A percentile compares a stretch with the other conserved stretches of the same genome.
These are phyloP conservation scores for Asterochloris sp. DNA, from an alignment of 139 green algal species.

Conservation along the genomic window DNA sequence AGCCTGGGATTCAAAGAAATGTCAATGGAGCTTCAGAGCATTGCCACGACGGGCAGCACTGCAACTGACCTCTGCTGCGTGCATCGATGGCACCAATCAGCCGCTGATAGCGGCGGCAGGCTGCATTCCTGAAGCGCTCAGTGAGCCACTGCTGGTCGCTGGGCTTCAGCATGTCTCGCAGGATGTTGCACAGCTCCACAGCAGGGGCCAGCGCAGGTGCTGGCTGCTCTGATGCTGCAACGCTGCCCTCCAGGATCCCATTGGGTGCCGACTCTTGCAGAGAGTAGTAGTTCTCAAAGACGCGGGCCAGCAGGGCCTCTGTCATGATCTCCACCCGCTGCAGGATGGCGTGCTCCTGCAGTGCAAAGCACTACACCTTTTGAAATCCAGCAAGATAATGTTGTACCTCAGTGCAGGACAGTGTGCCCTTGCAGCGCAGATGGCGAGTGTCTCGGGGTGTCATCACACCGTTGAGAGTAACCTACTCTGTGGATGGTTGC, in stretches of 20 bases:
- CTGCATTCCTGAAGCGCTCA: conserved; percentile 35
- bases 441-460: not conserved
- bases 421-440: no score
- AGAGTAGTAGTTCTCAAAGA: conserved; percentile 55
- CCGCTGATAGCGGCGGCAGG: conserved; percentile 36
- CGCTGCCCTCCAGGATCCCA: conserved; percentile 39
- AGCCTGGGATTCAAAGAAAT: no score
- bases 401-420: no score
- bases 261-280: conserved; percentile 27
- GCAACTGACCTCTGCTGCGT: not conserved
- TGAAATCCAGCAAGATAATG: not conserved
- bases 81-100: conserved; percentile 35
- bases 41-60: no score
- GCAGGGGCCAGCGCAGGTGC: conserved; percentile 38
- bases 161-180: conserved; percentile 28
- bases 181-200: conserved; percentile 36
- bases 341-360: conserved; percentile 41
- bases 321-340: conserved; percentile 24
- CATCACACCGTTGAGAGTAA: not conserved
- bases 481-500: no score
- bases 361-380: not conserved
- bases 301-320: conserved; percentile 37
- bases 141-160: conserved; percentile 37
- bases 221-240: conserved; percentile 24
- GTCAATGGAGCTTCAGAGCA: no score